These are phyloP conservation scores for Mrakia blollopis DNA, from an alignment of 768 basidiomycete species.

Conservation along the genomic window DNA sequence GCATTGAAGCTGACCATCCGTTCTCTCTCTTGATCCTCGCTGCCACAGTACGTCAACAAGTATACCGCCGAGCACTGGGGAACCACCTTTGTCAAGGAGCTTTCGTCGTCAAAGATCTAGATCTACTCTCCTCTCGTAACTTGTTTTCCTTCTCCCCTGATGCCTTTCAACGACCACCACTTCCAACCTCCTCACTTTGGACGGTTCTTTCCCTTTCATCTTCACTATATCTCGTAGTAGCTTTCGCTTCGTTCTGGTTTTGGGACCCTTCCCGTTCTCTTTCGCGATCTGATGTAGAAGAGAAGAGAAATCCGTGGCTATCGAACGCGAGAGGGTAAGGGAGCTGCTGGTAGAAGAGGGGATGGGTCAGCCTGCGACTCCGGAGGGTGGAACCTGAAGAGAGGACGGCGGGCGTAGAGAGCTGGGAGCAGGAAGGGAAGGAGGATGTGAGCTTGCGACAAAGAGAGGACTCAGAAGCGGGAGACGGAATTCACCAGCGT, in stretches of 20 bases:
- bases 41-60: constrained; percentile 70
- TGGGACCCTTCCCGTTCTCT: too few relatives aligned
- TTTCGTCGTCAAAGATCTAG: constrained; percentile 7
- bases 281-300: too few relatives aligned
- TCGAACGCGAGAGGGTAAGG: too few relatives aligned
- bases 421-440: neutral
- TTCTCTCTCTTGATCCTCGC: neutral
- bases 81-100: constrained; percentile 49
- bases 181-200: too few relatives aligned
- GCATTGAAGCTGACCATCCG: neutral
- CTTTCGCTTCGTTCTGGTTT: too few relatives aligned
- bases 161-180: neutral
- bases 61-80: constrained; percentile 93
- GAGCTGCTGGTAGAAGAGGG: too few relatives aligned
- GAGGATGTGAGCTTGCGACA: neutral
- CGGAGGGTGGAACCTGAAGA: neutral
- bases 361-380: too few relatives aligned
- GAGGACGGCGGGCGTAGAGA: neutral
- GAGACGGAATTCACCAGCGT: neutral
- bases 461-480: neutral
- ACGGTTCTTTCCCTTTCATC: too few relatives aligned
- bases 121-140: neutral
- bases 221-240: too few relatives aligned
- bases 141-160: neutral
- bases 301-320: too few relatives aligned